phyloP scores from a whole-genome alignment of 2,329 filamentous ascomycete species.

The Cladophialophora chaetospira region DNA sequence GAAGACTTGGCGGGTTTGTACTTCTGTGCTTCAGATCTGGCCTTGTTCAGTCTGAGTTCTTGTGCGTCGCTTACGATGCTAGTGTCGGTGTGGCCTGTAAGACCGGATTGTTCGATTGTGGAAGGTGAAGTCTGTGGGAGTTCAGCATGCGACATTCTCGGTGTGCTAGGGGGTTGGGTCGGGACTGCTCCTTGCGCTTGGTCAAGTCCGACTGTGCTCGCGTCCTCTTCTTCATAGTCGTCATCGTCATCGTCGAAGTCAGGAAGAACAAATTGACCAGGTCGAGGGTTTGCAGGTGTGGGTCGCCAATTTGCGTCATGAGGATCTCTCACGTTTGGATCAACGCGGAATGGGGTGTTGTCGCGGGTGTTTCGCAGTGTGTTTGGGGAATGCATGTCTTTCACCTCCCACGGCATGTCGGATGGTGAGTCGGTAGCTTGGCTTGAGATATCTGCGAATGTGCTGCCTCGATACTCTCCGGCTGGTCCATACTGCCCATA shows the following conservation, averaged over 20 bases:
- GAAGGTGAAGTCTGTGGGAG: slow-evolving; percentile 16
- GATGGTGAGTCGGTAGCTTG: slow-evolving; percentile 14
- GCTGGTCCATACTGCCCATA: slow-evolving; percentile 26
- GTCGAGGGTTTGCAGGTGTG: slow-evolving; percentile 25
- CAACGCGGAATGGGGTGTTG: slow-evolving; percentile 24
- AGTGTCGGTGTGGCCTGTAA: slow-evolving; percentile 20
- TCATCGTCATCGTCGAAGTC: slow-evolving; percentile 75
- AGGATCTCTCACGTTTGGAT: slow-evolving; percentile 21
- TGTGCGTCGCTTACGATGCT: slow-evolving; percentile 16
- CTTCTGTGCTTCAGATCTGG: slow-evolving; percentile 29
- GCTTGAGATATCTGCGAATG: slow-evolving; percentile 22
- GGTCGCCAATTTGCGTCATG: slow-evolving; percentile 25
- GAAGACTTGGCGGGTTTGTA: slow-evolving; percentile 29
- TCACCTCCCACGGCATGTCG: slow-evolving; percentile 5
- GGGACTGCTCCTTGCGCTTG: slow-evolving; percentile 99
- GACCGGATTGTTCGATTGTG: slow-evolving; percentile 6
- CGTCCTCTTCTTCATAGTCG: slow-evolving; percentile 80
- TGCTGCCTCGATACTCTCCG: slow-evolving; percentile 28
- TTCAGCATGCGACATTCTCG: slow-evolving; percentile 30
- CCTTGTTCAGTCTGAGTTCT: slow-evolving; percentile 26
- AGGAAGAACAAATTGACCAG: slow-evolving; percentile 26
- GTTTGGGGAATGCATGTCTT: slow-evolving; percentile 18
- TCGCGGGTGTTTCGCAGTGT: slow-evolving; percentile 21
- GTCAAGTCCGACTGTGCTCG: slow-evolving; percentile 81
- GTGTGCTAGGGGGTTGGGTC: slow-evolving; percentile 68